phyloP scores from a whole-genome alignment of 768 basidiomycete species.

The Russula virescens region DNA sequence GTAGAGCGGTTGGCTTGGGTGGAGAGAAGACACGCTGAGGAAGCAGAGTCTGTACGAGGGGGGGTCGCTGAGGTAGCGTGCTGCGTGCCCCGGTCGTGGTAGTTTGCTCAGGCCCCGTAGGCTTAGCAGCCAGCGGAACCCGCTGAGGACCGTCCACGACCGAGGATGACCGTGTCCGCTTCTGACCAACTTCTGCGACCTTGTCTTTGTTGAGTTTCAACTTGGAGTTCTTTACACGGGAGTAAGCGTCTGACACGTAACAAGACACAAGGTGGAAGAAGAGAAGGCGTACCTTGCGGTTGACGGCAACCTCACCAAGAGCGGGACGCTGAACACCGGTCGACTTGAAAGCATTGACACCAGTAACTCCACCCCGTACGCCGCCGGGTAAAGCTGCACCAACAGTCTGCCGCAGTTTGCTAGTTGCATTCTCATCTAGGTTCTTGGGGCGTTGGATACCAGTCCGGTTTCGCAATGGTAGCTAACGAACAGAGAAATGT shows the following conservation, averaged over 20 bases:
- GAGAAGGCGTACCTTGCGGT: slow-evolving; percentile 53
- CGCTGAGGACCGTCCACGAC: slow-evolving; percentile 61
- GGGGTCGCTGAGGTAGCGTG: slow-evolving; percentile 30
- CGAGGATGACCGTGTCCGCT: slow-evolving; percentile 62
- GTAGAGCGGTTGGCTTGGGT: slow-evolving; percentile 37
- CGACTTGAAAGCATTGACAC: slow-evolving; percentile 45
- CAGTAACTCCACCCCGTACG: slow-evolving; percentile 41
- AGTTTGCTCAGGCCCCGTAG: slow-evolving; percentile 17
- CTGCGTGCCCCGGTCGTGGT: slow-evolving; percentile 23
- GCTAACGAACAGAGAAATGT: slow-evolving; percentile 34
- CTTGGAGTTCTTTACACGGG: slow-evolving; percentile 38
- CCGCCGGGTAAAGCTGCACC: slow-evolving; percentile 41
- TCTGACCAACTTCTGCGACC: slow-evolving; percentile 42
- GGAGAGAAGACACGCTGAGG: slow-evolving; percentile 38
- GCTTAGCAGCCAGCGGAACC: slow-evolving; percentile 58
- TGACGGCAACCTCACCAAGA: slow-evolving; percentile 77
- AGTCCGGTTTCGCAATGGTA: slow-evolving; percentile 60
- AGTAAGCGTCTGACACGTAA: slow-evolving; percentile 4
- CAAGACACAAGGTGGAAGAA: not conserved
- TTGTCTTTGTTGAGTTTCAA: slow-evolving; percentile 45
- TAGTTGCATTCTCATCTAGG: slow-evolving; percentile 73
- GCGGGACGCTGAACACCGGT: slow-evolving; percentile 57
- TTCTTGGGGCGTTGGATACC: slow-evolving; percentile 59
- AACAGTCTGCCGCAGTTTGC: slow-evolving; percentile 59
- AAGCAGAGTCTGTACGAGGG: slow-evolving; percentile 32